These are phyloP conservation scores for Handroanthus guayacan DNA, from an alignment of 257 asterid genomes.

Conservation along the genomic window DNA sequence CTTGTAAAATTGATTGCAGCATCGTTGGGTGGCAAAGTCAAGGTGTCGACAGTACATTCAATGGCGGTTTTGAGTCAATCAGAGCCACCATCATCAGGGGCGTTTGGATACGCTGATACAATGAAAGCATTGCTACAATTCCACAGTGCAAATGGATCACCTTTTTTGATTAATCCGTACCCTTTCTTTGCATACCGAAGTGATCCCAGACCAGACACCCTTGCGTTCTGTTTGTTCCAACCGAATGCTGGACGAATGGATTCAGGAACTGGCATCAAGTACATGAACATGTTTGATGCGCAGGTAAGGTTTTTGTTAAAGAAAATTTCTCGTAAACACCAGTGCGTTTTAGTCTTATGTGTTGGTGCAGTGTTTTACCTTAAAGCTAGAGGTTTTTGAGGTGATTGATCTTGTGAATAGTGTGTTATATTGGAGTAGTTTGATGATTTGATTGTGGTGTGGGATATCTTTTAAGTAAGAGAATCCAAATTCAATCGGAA, in stretches of 20 bases:
- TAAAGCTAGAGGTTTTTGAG: too few relatives aligned
- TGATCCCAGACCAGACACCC: slow-evolving; percentile 85
- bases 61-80: slow-evolving; percentile 86
- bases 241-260: slow-evolving; percentile 90
- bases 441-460: too few relatives aligned
- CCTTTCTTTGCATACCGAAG: slow-evolving; percentile 92
- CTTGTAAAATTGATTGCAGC: slow-evolving; percentile 51
- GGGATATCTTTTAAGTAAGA: too few relatives aligned
- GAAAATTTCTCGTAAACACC: too few relatives aligned
- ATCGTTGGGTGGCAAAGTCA: slow-evolving; percentile 75
- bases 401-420: too few relatives aligned
- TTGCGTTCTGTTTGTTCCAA: slow-evolving; percentile 93
- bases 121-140: slow-evolving; percentile 74
- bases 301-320: slow-evolving; percentile 57
- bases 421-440: too few relatives aligned
- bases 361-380: not conserved
- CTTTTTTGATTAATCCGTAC: slow-evolving; percentile 94
- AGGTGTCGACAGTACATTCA: slow-evolving; percentile 90
- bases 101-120: slow-evolving; percentile 58
- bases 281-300: slow-evolving; percentile 99
- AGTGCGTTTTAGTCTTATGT: too few relatives aligned
- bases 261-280: slow-evolving; percentile 71
- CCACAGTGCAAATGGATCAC: slow-evolving; percentile 66
- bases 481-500: too few relatives aligned
- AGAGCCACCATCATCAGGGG: slow-evolving; percentile 89